Conservation (phyloP, 1,284 basidiomycete genomes). For the Phellopilus nigrolimitatus region DNA sequence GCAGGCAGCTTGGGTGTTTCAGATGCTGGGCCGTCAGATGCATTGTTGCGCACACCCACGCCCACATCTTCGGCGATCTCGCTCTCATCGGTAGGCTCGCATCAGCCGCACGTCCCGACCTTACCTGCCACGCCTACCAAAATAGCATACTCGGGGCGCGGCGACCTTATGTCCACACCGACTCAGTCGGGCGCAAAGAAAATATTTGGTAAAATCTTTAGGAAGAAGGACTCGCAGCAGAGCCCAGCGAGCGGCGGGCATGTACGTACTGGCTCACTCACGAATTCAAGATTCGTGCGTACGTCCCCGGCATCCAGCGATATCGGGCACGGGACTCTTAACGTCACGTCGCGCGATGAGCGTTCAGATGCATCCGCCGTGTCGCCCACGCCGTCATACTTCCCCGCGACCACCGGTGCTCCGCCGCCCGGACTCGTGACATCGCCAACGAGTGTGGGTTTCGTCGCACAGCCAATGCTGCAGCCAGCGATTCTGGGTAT, state of each 20-base stretch:
- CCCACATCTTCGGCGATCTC: slow-evolving; percentile 39
- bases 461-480: slow-evolving; percentile 29
- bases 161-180: slow-evolving; percentile 24
- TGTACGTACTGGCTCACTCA: slow-evolving; percentile 19
- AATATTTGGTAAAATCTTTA: slow-evolving; percentile 73
- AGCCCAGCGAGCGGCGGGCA: slow-evolving; percentile 14
- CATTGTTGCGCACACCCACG: slow-evolving; percentile 30
- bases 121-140: slow-evolving; percentile 25
- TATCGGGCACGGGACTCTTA: neutral
- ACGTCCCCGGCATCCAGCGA: slow-evolving; percentile 3
- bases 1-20: slow-evolving; percentile 12
- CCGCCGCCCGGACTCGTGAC: slow-evolving; percentile 19
- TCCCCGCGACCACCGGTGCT: slow-evolving; percentile 16
- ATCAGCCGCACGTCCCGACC: slow-evolving; percentile 21
- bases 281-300: slow-evolving; percentile 17
- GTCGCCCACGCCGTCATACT: slow-evolving; percentile 11
- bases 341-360: neutral
- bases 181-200: slow-evolving; percentile 45
- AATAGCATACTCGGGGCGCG: neutral
- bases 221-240: slow-evolving; percentile 46
- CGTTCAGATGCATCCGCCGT: neutral
- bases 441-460: slow-evolving; percentile 16
- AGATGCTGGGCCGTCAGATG: slow-evolving; percentile 3
- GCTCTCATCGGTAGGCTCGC: slow-evolving; percentile 31
- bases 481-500: slow-evolving; percentile 62